phyloP scores from a whole-genome alignment of 805 yeast genomes.

The Yamadazyma philogaea region DNA sequence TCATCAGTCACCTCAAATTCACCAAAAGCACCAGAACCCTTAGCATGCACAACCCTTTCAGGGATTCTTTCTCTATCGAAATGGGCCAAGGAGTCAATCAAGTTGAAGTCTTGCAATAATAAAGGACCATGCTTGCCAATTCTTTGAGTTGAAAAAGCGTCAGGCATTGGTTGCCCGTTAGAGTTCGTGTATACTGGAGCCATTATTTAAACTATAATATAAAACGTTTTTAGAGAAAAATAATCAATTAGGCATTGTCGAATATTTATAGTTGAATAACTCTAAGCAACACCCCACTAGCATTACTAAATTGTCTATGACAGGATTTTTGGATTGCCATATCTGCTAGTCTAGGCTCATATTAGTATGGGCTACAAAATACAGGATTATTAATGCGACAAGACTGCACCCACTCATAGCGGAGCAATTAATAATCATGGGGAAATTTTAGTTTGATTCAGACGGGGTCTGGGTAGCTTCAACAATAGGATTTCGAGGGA shows the following conservation, averaged over 20 bases:
- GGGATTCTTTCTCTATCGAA: conserved; percentile 90
- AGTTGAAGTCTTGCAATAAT: conserved; percentile 74
- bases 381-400: conserved; percentile 3
- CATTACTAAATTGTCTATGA: not conserved
- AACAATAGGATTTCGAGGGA: not conserved
- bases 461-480: no score
- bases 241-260: no score
- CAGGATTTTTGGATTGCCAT: conserved; percentile 1
- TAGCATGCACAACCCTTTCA: conserved; percentile 91
- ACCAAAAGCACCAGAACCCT: conserved; percentile 91
- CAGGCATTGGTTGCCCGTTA: conserved; percentile 73
- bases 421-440: conserved; percentile 8
- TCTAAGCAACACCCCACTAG: conserved; percentile 2
- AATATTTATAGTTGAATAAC: not conserved
- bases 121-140: conserved; percentile 76
- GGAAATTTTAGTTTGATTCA: no score
- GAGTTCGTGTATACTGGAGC: conserved; percentile 68
- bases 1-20: conserved; percentile 85
- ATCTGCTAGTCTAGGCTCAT: conserved; percentile 1
- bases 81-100: conserved; percentile 80
- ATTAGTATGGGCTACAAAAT: conserved; percentile 1
- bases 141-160: conserved; percentile 74
- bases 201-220: conserved; percentile 21
- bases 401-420: conserved; percentile 5
- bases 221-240: not conserved